Base-by-base conservation (phyloP, 768 basidiomycete genomes). In the Paxillus ammoniavirescens region DNA sequence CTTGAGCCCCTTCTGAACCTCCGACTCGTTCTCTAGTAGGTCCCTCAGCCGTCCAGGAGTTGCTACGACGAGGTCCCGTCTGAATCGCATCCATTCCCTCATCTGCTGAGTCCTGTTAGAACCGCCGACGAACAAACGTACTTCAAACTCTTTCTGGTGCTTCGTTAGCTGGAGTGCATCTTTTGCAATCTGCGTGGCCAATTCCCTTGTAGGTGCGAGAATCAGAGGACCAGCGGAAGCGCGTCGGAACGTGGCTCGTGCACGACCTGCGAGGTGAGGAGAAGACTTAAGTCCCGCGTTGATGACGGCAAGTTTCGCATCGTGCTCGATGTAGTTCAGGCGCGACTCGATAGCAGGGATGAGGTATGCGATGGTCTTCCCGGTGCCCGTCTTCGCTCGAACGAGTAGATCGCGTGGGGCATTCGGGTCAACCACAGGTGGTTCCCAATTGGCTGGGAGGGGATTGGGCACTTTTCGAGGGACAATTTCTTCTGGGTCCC, bases 1-100 rank as follows among this genome's bases (percentile, higher is more conserved):
- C 18, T 70, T 66, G 21, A 95, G 62, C 3, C 77, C 79, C 2
- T 75, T 73, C 17, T 71, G 71, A 9, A 94, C 77, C 2, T 77
- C 76, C 1, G 78, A 76, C 50, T 86, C 84, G 42, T 73, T 78
- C 52, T 79, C 70, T 49, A 96, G 64, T 40, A 92, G 60, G 68
- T 96, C 93, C 53, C 82, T 77, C 48, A 97, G 69, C 18, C 94
- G 81, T 42, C 94, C 94, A n/a, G 94, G 92, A 0, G 94, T 98
- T 0, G 85, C 86, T 33, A 97, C 91, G 42, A 96, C 83, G 47
- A 96, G 82, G 65, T 97, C 93, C 56, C 83, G 81, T 40, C 84
- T 70, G 2, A 82, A 80, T 15, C 71, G 66, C 61, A 71, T 73
- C 82, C 84, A 97, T 1, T 84, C 79, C 8, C 81, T 74, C 63